Evolutionary conservation across 352 stramenopile genomes (phyloP).

Genomic region (Aphanomyces cochlioides): DNA sequence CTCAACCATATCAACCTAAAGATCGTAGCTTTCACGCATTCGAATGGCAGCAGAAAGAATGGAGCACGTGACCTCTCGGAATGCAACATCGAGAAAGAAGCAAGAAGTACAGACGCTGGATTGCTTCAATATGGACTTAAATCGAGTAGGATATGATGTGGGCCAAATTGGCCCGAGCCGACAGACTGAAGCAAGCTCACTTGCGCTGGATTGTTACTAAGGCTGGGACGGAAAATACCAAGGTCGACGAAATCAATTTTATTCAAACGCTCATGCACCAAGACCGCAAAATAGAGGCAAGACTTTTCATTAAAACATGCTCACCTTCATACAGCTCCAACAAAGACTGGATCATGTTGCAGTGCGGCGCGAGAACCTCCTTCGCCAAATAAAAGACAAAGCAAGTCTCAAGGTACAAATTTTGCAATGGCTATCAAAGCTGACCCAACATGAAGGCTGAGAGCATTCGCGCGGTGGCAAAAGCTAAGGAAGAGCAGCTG

Average conservation of each 20-base stretch:
- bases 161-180: slow-evolving; percentile 23
- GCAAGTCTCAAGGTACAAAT: slow-evolving; percentile 23
- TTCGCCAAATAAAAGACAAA: slow-evolving; percentile 27
- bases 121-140: background rate
- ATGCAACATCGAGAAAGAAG: slow-evolving; percentile 22
- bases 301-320: background rate
- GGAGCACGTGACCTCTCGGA: slow-evolving; percentile 28
- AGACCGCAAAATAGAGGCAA: slow-evolving; percentile 30
- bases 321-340: slow-evolving; percentile 16
- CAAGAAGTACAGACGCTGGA: background rate
- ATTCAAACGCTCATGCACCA: slow-evolving; percentile 29
- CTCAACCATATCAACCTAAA: background rate
- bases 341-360: slow-evolving; percentile 27
- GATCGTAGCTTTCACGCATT: slow-evolving; percentile 23
- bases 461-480: slow-evolving; percentile 25
- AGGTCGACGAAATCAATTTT: slow-evolving; percentile 32
- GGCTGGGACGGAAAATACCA: slow-evolving; percentile 28
- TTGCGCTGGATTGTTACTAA: slow-evolving; percentile 28
- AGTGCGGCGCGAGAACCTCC: slow-evolving; percentile 11
- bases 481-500: slow-evolving; percentile 24
- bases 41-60: slow-evolving; percentile 26
- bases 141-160: slow-evolving; percentile 22
- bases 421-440: background rate
- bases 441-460: slow-evolving; percentile 12
- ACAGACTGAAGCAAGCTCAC: slow-evolving; percentile 26